Conservation (phyloP, 139 green algal species). For the Coccomyxa sp. region DNA sequence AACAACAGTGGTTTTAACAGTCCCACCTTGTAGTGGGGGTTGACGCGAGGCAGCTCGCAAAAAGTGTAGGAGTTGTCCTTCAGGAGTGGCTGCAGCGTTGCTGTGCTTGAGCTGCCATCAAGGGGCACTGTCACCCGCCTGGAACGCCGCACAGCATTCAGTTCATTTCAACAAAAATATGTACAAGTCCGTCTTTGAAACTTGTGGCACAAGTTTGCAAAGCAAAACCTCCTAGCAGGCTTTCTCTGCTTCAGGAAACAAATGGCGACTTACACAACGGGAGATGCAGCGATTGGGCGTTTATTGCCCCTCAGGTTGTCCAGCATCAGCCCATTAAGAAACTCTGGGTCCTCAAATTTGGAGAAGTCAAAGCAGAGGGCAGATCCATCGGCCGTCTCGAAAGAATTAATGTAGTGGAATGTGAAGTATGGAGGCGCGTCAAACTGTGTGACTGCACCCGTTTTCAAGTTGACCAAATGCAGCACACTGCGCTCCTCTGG, state of each 20-base stretch:
- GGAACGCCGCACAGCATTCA: background rate
- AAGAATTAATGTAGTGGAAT: slow-evolving; percentile 70
- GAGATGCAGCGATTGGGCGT: background rate
- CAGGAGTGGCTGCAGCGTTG: slow-evolving; percentile 5
- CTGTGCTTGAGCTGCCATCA: slow-evolving; percentile 1
- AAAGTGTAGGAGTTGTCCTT: slow-evolving; percentile 19
- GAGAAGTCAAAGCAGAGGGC: slow-evolving; percentile 19
- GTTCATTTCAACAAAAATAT: no score
- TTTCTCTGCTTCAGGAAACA: no score
- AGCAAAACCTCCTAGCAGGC: no score
- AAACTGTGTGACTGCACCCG: slow-evolving; percentile 21
- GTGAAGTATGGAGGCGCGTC: slow-evolving; percentile 53
- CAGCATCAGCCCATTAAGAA: slow-evolving; percentile 24
- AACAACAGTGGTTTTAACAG: no score
- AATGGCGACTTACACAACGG: background rate
- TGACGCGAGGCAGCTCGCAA: slow-evolving; percentile 41
- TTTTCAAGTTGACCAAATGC: slow-evolving; percentile 55
- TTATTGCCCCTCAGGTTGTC: slow-evolving; percentile 10
- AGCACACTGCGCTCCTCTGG: slow-evolving; percentile 52
- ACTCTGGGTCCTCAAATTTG: slow-evolving; percentile 6
- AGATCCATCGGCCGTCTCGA: slow-evolving; percentile 24
- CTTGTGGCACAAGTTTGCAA: no score
- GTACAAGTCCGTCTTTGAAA: no score
- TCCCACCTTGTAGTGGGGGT: slow-evolving; percentile 25
- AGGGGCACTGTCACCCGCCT: slow-evolving; percentile 22